A percentile compares a stretch with the other conserved stretches of the same genome.
Evolutionary conservation across 78 protist species (phyloP).

Genomic region (Cavenderia fasciculata): DNA sequence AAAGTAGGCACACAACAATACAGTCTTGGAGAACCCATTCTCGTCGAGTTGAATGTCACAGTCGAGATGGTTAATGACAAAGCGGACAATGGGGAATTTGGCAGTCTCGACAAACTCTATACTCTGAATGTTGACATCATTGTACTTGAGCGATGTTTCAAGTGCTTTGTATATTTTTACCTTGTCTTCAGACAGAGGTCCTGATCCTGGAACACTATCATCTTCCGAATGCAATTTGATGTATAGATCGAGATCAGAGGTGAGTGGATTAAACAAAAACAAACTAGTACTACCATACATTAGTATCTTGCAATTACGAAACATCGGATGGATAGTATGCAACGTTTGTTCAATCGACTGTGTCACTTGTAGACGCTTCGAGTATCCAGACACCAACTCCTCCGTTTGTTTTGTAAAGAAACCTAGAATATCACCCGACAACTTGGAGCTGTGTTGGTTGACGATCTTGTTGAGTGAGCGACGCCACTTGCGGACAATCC

Average conservation of each 20-base stretch:
- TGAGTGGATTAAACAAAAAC: neutral
- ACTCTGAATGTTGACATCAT: neutral
- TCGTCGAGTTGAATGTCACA: neutral
- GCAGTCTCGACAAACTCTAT: neutral
- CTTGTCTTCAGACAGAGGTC: neutral
- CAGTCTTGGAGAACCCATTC: constrained; percentile 12
- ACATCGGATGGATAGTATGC: neutral
- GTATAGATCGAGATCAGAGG: neutral
- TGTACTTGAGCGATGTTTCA: neutral
- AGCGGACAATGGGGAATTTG: neutral
- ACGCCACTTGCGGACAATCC: constrained; percentile 7
- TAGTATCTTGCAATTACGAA: neutral
- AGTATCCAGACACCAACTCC: neutral
- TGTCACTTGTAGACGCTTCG: neutral
- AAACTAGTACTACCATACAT: neutral
- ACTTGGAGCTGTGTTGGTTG: neutral
- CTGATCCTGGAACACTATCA: neutral
- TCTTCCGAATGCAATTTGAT: too few species aligned
- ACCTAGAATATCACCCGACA: neutral
- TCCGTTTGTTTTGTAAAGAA: neutral
- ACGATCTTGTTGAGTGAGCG: too few species aligned
- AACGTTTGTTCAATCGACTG: neutral
- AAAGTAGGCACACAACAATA: neutral
- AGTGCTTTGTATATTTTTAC: neutral
- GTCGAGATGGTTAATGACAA: neutral